These are phyloP conservation scores for Ricinus communis DNA, from an alignment of 345 rosid genomes.

Conservation along the genomic window DNA sequence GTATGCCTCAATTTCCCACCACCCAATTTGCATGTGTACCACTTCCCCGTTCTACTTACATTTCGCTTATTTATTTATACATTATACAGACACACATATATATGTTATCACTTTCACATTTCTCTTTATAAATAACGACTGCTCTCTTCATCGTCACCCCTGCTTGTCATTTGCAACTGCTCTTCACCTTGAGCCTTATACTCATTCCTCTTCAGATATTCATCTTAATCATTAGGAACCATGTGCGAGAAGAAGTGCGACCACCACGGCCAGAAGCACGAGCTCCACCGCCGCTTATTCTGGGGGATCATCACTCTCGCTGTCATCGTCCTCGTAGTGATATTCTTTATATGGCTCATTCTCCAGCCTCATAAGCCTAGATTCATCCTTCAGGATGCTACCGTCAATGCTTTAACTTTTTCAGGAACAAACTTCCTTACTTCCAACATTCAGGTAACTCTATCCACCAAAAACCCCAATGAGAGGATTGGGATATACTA, in stretches of 20 bases:
- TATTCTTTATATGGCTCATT: slow-evolving; percentile 52
- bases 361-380: slow-evolving; percentile 65
- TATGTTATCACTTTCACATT: no score
- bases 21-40: not conserved
- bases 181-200: no score
- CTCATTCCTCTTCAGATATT: no score
- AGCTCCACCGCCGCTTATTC: slow-evolving; percentile 13
- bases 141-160: not conserved
- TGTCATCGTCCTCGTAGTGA: slow-evolving; percentile 26
- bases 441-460: slow-evolving; percentile 57
- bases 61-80: no score
- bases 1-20: not conserved
- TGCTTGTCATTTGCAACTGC: not conserved
- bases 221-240: no score
- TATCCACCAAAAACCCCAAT: slow-evolving; percentile 67
- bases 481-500: slow-evolving; percentile 59
- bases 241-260: slow-evolving; percentile 5
- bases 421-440: slow-evolving; percentile 46
- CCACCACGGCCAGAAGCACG: not conserved
- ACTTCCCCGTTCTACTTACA: no score
- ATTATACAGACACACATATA: no score
- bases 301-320: slow-evolving; percentile 19
- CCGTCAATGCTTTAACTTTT: slow-evolving; percentile 53
- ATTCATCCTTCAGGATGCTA: slow-evolving; percentile 66
- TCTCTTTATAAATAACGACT: no score